Evolutionary conservation across 2,329 filamentous ascomycete genomes (phyloP).

Genomic region (Neopestalotiopsis clavispora): DNA sequence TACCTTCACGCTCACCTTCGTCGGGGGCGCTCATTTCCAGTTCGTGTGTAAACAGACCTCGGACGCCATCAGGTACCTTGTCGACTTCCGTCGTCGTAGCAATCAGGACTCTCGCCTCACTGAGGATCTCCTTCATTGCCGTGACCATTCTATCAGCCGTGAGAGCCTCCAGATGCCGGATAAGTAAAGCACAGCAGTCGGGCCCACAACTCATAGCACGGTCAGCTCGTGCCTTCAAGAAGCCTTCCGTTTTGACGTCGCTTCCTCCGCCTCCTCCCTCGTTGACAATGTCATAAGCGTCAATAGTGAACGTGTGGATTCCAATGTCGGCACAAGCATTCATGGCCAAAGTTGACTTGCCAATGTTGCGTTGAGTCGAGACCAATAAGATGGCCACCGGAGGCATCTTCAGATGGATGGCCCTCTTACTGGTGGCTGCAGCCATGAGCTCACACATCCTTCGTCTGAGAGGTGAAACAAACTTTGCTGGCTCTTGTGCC

Average conservation of each 20-base stretch:
- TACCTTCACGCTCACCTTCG: conserved; percentile 88
- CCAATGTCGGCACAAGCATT: conserved; percentile 87
- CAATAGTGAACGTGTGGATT: conserved; percentile 85
- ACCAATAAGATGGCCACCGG: conserved; percentile 86
- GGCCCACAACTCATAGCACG: conserved; percentile 87
- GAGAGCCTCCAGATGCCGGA: conserved; percentile 88
- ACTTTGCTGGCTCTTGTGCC: conserved; percentile 51
- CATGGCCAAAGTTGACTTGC: conserved; percentile 80
- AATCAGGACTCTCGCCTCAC: conserved; percentile 81
- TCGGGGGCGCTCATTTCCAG: conserved; percentile 92
- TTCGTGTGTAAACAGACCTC: conserved; percentile 93
- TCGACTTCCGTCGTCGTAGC: conserved; percentile 96
- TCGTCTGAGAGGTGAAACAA: conserved; percentile 66
- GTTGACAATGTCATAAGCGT: conserved; percentile 93
- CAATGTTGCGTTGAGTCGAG: conserved; percentile 91
- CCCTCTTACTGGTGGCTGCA: conserved; percentile 85
- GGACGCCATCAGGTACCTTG: conserved; percentile 87
- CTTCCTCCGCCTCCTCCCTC: conserved; percentile 85
- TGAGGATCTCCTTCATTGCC: conserved; percentile 81
- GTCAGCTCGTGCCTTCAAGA: conserved; percentile 85
- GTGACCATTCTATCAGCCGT: conserved; percentile 89
- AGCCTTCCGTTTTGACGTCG: conserved; percentile 93
- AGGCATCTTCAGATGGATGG: conserved; percentile 85
- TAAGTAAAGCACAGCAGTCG: conserved; percentile 81
- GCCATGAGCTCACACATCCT: conserved; percentile 84